Percentiles rank a stretch among this genome's conserved stretches.
Conservation (phyloP, 768 basidiomycete species). For the Kwoniella shandongensis region DNA sequence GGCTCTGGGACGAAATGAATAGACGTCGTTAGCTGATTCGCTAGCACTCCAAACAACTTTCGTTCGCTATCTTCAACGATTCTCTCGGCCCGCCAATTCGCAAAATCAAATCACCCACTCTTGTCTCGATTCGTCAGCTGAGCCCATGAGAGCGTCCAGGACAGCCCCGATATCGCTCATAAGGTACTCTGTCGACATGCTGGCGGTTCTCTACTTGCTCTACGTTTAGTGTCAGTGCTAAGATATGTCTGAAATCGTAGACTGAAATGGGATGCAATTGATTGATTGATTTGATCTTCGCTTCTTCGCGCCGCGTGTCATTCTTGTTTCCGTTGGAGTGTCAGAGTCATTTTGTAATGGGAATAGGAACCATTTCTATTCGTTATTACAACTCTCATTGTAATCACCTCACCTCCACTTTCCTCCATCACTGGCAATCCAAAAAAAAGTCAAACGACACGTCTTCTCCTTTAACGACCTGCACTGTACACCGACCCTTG, state of each 20-base stretch:
- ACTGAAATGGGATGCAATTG: too few species aligned
- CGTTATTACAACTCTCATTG: not conserved
- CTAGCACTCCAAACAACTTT: not conserved
- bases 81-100: not conserved
- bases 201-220: not conserved
- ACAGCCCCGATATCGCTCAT: constrained; percentile 33
- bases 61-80: not conserved
- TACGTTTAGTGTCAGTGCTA: not conserved
- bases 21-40: not conserved
- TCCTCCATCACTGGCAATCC: not conserved
- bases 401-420: not conserved
- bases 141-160: constrained; percentile 39
- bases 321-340: too few species aligned
- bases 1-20: constrained; percentile 25
- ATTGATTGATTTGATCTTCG: too few species aligned
- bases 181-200: constrained; percentile 49
- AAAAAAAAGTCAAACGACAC: constrained; percentile 8
- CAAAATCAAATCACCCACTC: constrained; percentile 20
- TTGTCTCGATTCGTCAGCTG: constrained; percentile 26
- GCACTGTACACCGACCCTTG: not conserved
- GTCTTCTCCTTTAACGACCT: too few species aligned
- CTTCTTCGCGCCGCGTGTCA: too few species aligned
- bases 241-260: too few species aligned
- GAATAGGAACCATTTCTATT: not conserved
- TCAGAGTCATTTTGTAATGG: too few species aligned